These are phyloP conservation scores for Actinomucor elegans DNA, from an alignment of 371 early-diverging fungal genomes.

Conservation along the genomic window DNA sequence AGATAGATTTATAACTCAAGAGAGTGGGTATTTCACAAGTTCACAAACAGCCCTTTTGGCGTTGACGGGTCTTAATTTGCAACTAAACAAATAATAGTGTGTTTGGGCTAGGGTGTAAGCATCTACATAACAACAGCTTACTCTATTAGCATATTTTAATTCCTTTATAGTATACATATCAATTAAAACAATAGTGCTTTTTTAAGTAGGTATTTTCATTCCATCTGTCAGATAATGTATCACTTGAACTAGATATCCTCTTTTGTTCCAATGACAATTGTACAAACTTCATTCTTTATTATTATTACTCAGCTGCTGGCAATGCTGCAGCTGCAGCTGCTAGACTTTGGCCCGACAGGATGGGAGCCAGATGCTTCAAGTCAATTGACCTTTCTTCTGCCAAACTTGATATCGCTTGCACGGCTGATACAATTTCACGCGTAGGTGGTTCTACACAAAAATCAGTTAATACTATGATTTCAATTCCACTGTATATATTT, in stretches of 20 bases:
- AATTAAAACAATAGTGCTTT: neutral
- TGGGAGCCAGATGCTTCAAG: slow-evolving; percentile 9
- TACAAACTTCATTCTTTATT: too few relatives aligned
- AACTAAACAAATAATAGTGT: too few relatives aligned
- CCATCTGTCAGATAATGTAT: too few relatives aligned
- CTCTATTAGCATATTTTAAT: neutral
- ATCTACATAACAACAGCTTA: too few relatives aligned
- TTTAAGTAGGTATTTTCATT: neutral
- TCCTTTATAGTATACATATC: neutral
- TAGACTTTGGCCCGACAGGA: slow-evolving; percentile 20
- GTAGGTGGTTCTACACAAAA: slow-evolving; percentile 22
- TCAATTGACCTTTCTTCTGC: slow-evolving; percentile 24
- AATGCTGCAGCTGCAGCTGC: neutral
- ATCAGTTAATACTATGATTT: neutral
- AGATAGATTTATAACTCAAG: too few relatives aligned
- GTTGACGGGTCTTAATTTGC: too few relatives aligned
- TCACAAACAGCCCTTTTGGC: too few relatives aligned
- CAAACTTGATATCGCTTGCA: slow-evolving; percentile 7
- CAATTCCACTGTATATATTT: too few relatives aligned
- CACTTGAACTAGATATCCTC: too few relatives aligned
- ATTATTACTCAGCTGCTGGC: neutral
- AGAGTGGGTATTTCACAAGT: too few relatives aligned
- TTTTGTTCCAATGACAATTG: too few relatives aligned
- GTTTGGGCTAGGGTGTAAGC: too few relatives aligned
- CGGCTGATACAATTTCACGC: slow-evolving; percentile 21